Percentiles rank a stretch among this genome's conserved stretches.
Evolutionary conservation across 345 rosid species (phyloP).

Genomic region (Citrus reticulata): DNA sequence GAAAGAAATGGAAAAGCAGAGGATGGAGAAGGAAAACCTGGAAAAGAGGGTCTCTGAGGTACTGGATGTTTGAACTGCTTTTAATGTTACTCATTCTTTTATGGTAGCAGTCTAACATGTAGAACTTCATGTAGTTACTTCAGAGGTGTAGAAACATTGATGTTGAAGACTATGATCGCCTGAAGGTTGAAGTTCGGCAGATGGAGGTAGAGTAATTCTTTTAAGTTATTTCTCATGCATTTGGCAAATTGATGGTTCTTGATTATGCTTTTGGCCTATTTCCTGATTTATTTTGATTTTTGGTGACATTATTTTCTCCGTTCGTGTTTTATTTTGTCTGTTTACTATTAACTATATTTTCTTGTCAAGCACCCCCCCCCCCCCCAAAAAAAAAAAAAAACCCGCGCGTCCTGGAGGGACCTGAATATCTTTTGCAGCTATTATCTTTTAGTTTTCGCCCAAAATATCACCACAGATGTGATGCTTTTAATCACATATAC

Average conservation of each 20-base stretch:
- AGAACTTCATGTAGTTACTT: conserved; percentile 49
- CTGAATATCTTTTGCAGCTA: too few species aligned
- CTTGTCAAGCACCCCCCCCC: not conserved
- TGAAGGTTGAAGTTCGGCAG: conserved; percentile 59
- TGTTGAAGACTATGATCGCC: conserved; percentile 67
- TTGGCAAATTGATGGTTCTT: not conserved
- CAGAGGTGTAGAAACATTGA: conserved; percentile 64
- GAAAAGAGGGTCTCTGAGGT: conserved; percentile 79
- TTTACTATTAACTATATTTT: not conserved
- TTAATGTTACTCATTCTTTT: conserved; percentile 5
- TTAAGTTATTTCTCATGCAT: not conserved
- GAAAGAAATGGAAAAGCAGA: conserved; percentile 67
- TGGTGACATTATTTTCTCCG: not conserved
- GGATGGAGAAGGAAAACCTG: conserved; percentile 52
- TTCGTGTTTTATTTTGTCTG: not conserved
- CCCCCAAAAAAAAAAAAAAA: too few species aligned
- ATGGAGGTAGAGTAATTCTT: conserved; percentile 47
- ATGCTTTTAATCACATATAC: not conserved
- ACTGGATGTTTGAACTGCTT: conserved; percentile 17
- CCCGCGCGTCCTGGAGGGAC: not conserved
- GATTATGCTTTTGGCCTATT: not conserved
- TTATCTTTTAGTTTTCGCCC: not conserved
- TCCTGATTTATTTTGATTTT: not conserved
- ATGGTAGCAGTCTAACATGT: conserved; percentile 16
- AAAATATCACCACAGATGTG: not conserved